Percentiles rank a stretch among this genome's conserved stretches.
phyloP scores from a whole-genome alignment of 139 green algal genomes.

The Dunaliella primolecta region DNA sequence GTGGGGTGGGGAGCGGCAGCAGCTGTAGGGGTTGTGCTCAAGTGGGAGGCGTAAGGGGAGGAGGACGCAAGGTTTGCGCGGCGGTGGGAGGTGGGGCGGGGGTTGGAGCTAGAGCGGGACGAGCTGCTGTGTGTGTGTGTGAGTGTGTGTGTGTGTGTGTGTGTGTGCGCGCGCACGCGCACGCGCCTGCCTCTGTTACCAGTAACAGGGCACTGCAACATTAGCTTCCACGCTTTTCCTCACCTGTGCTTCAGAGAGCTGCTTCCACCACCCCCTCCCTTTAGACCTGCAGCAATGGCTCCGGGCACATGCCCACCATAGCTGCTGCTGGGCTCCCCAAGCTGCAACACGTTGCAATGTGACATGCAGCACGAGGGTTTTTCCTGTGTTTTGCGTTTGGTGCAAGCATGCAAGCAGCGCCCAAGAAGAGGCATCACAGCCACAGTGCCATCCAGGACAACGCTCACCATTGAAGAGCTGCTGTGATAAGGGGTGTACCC shows the following conservation, averaged over 20 bases:
- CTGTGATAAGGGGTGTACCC: no score
- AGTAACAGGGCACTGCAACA: no score
- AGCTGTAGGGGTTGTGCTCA: not conserved
- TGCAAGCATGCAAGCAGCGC: no score
- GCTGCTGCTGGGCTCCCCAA: not conserved
- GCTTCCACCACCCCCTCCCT: not conserved
- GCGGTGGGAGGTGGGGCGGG: constrained; percentile 12
- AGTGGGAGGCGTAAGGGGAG: not conserved
- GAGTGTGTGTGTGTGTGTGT: not conserved
- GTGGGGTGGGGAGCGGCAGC: not conserved
- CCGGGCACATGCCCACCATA: not conserved
- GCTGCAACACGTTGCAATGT: no score
- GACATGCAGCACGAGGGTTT: no score
- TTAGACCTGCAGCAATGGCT: not conserved
- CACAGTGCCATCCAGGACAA: no score
- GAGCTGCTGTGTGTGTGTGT: not conserved
- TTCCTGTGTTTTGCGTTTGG: no score
- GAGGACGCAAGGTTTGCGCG: not conserved
- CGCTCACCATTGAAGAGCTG: no score
- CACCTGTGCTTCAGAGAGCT: not conserved
- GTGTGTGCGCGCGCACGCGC: not conserved
- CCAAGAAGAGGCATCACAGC: no score
- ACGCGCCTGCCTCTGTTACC: not conserved
- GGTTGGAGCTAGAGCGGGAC: constrained; percentile 14
- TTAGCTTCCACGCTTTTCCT: no score